These are phyloP conservation scores for Cercophora samala DNA, from an alignment of 495 filamentous ascomycete species.

Conservation along the genomic window DNA sequence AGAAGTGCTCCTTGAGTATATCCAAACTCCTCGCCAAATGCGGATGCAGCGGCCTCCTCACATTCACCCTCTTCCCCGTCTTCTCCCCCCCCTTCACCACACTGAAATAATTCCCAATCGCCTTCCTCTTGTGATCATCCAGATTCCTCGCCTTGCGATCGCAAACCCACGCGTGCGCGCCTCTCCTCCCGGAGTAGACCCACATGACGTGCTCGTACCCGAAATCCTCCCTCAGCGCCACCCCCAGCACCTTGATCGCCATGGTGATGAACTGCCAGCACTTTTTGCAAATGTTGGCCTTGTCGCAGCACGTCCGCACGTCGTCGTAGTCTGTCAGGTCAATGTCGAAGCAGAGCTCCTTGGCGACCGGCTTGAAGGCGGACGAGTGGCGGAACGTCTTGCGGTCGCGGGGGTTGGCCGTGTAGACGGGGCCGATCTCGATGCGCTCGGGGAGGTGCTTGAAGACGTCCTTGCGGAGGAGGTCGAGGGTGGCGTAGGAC, in stretches of 20 bases:
- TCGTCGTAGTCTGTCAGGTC: conserved; percentile 99
- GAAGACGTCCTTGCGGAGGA: conserved; percentile 90
- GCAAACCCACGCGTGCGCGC: conserved; percentile 98
- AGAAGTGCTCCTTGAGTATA: conserved; percentile 73
- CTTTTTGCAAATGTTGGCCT: conserved; percentile 87
- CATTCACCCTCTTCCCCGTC: conserved; percentile 81
- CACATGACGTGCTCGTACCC: conserved; percentile 95
- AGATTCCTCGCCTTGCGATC: conserved; percentile 79
- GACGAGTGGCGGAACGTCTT: conserved; percentile 76
- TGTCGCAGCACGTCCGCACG: conserved; percentile 88
- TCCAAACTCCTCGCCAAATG: conserved; percentile 86
- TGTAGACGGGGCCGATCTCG: conserved; percentile 96
- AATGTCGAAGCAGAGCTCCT: conserved; percentile 98
- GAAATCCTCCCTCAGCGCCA: conserved; percentile 84
- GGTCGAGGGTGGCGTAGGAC: conserved; percentile 78
- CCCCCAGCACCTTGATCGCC: conserved; percentile 90
- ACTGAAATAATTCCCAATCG: conserved; percentile 84
- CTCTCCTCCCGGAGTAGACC: conserved; percentile 96
- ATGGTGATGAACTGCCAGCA: conserved; percentile 98
- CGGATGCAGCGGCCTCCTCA: conserved; percentile 83
- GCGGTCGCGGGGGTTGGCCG: conserved; percentile 86
- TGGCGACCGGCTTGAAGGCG: conserved; percentile 71
- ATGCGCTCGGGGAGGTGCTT: conserved; percentile 85
- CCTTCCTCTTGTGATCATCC: conserved; percentile 77
- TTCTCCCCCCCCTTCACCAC: conserved; percentile 78